Evolutionary conservation across 352 stramenopile genomes (phyloP).

Genomic region (Thalassiosira mediterranea): DNA sequence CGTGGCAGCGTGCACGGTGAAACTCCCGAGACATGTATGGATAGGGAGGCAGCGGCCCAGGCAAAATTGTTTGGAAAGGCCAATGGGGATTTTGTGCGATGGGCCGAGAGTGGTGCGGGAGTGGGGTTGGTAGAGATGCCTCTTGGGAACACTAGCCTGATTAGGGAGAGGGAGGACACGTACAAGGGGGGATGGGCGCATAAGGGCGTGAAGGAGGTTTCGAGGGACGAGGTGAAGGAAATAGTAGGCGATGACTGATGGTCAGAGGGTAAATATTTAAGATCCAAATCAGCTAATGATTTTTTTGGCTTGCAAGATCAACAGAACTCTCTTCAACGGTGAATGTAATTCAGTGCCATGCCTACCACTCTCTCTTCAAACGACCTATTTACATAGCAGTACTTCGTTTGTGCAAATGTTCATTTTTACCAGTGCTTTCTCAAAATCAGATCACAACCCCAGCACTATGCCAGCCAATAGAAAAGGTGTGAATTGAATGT

Average conservation of each 20-base stretch:
- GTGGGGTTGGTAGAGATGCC: slow-evolving; percentile 33
- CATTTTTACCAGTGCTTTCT: too few relatives aligned
- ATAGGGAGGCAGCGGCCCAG: slow-evolving; percentile 66
- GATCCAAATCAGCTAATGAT: too few relatives aligned
- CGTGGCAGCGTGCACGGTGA: slow-evolving; percentile 42
- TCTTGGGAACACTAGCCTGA: slow-evolving; percentile 21
- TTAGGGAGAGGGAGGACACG: slow-evolving; percentile 35
- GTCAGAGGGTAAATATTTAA: too few relatives aligned
- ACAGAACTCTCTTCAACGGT: too few relatives aligned
- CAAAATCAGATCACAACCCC: too few relatives aligned
- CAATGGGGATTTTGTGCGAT: slow-evolving; percentile 66
- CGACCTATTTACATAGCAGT: too few relatives aligned
- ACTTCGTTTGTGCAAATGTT: too few relatives aligned
- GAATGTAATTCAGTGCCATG: too few relatives aligned
- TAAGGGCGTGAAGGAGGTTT: slow-evolving; percentile 59
- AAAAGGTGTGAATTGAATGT: too few relatives aligned
- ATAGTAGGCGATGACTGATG: slow-evolving; percentile 44
- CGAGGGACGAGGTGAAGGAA: slow-evolving; percentile 66
- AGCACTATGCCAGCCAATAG: too few relatives aligned
- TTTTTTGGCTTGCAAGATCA: too few relatives aligned
- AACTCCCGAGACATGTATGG: slow-evolving; percentile 70
- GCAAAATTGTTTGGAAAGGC: slow-evolving; percentile 54
- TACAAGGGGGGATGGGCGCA: slow-evolving; percentile 68
- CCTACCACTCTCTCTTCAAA: too few relatives aligned
- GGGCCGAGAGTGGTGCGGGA: slow-evolving; percentile 53